Conservation (phyloP, 1,284 basidiomycete genomes). For the Trametes sp. region DNA sequence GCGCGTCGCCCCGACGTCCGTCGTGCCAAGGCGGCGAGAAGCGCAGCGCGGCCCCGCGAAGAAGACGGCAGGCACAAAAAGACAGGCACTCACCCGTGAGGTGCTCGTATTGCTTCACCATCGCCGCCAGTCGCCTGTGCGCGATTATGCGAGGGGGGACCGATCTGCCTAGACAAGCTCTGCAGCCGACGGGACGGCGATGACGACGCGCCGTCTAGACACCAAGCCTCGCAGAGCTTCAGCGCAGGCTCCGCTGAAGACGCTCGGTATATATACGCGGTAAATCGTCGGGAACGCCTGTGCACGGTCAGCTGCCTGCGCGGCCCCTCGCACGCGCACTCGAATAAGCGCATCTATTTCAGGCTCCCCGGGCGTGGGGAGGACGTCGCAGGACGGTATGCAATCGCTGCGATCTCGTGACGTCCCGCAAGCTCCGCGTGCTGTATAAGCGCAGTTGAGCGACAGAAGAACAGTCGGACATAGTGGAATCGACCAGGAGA, state of each 20-base stretch:
- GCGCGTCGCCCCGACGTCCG: background rate
- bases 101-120: slow-evolving; percentile 36
- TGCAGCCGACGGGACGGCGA: background rate
- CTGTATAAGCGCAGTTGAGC: background rate
- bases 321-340: slow-evolving; percentile 7
- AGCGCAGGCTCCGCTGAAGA: background rate
- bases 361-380: background rate
- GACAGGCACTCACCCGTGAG: slow-evolving; percentile 35
- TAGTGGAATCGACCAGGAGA: background rate
- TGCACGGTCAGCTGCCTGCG: slow-evolving; percentile 22
- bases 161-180: slow-evolving; percentile 7
- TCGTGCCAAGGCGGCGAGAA: too few relatives aligned
- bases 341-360: background rate
- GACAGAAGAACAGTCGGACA: background rate
- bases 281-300: slow-evolving; percentile 18
- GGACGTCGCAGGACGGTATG: background rate
- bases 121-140: slow-evolving; percentile 13
- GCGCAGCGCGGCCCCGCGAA: too few relatives aligned
- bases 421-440: background rate
- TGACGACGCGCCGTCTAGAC: slow-evolving; percentile 2
- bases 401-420: background rate
- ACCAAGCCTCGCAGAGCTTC: background rate
- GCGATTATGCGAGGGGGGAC: background rate
- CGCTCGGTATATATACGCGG: slow-evolving; percentile 31
- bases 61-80: background rate